Percentiles rank a stretch among this genome's conserved stretches.
These are phyloP conservation scores for Vanilla planifolia DNA, from an alignment of 106 monocot genomes.

Conservation along the genomic window DNA sequence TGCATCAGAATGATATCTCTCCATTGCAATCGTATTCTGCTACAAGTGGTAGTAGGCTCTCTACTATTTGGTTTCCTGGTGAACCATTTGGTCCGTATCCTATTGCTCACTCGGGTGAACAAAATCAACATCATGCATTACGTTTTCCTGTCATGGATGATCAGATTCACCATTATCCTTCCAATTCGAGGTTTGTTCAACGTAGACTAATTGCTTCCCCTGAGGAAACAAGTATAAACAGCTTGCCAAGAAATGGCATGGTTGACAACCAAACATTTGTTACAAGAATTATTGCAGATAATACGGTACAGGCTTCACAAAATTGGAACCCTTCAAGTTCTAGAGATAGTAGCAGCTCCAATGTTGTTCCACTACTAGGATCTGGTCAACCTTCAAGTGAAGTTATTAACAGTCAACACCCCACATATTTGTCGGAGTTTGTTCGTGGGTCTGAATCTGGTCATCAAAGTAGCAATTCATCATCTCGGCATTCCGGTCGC, in stretches of 20 bases:
- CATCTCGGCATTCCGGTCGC: slow-evolving; percentile 18
- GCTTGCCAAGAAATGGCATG: slow-evolving; percentile 9
- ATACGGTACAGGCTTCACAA: slow-evolving; percentile 24
- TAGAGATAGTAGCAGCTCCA: slow-evolving; percentile 21
- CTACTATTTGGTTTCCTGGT: slow-evolving; percentile 21
- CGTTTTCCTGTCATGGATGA: slow-evolving; percentile 19
- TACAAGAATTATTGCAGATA: slow-evolving; percentile 20
- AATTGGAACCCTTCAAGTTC: slow-evolving; percentile 29
- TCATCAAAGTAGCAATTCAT: slow-evolving; percentile 19
- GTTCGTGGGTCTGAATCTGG: slow-evolving; percentile 25
- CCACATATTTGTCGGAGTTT: slow-evolving; percentile 27
- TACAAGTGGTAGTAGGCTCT: slow-evolving; percentile 22
- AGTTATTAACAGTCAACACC: slow-evolving; percentile 18
- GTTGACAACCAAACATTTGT: slow-evolving; percentile 15
- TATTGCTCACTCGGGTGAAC: slow-evolving; percentile 28
- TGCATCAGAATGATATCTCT: slow-evolving; percentile 20
- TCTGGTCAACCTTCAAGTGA: slow-evolving; percentile 27
- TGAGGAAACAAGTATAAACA: slow-evolving; percentile 17
- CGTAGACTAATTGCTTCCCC: slow-evolving; percentile 9
- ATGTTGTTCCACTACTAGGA: slow-evolving; percentile 21
- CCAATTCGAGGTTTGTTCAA: no score
- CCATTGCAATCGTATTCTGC: slow-evolving; percentile 24
- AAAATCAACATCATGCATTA: slow-evolving; percentile 22
- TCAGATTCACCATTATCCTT: slow-evolving; percentile 11
- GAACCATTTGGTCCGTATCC: slow-evolving; percentile 28